A percentile compares a stretch with the other conserved stretches of the same genome.
Conservation (phyloP, 495 filamentous ascomycete genomes). For the Talaromyces nanjingensis region DNA sequence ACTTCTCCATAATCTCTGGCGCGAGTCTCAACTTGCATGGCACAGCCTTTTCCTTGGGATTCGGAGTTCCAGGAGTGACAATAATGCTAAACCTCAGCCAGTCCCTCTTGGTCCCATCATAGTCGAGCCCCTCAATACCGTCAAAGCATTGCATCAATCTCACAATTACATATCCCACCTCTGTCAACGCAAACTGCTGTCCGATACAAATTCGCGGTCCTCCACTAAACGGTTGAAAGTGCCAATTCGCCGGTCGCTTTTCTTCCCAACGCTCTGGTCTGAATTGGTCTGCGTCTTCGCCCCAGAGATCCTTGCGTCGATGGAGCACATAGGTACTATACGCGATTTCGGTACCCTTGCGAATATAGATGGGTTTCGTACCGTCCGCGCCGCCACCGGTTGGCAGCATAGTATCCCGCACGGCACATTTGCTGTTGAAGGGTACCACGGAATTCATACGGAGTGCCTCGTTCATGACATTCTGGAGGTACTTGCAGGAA, state of each 20-base stretch:
- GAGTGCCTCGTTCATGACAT: conserved; percentile 41
- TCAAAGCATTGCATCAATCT: conserved; percentile 24
- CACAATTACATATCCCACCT: conserved; percentile 51
- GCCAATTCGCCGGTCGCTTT: conserved; percentile 28
- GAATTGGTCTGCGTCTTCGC: conserved; percentile 43
- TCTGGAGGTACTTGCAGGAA: conserved; percentile 40
- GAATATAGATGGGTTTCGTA: conserved; percentile 29
- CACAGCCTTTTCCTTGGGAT: background rate
- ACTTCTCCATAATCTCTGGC: background rate
- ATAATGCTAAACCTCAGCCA: background rate
- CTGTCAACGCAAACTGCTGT: conserved; percentile 54
- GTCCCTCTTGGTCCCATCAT: background rate
- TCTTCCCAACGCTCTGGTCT: conserved; percentile 50
- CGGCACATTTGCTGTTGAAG: conserved; percentile 37
- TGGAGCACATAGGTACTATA: conserved; percentile 47
- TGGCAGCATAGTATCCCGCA: conserved; percentile 38
- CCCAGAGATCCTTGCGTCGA: conserved; percentile 42
- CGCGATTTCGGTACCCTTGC: conserved; percentile 31
- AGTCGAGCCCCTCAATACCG: background rate
- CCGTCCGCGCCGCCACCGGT: conserved; percentile 35
- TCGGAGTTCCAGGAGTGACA: background rate
- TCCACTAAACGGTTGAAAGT: conserved; percentile 57
- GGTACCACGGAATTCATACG: conserved; percentile 46
- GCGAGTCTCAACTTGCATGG: background rate
- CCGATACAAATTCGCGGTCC: conserved; percentile 52